Conservation (phyloP, 805 yeast species). For the Komagataella ulmi region DNA sequence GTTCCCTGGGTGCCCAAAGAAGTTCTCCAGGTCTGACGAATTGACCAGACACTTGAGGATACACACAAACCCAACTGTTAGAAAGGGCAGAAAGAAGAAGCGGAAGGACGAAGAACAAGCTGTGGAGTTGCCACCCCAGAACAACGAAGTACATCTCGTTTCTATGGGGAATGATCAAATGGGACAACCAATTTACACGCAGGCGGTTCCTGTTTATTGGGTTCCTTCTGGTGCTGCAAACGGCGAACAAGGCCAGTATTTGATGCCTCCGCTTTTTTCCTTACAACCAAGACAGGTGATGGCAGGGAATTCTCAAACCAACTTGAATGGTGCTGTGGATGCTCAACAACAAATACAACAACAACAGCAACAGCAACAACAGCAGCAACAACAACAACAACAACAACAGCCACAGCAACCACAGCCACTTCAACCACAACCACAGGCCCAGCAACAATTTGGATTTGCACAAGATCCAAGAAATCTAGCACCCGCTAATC, state of each 20-base stretch:
- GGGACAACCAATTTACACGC: conserved; percentile 17
- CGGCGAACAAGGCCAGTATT: conserved; percentile 7
- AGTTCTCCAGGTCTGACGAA: conserved; percentile 74
- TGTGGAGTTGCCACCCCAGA: neutral
- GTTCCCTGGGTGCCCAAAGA: conserved; percentile 72
- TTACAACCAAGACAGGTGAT: neutral
- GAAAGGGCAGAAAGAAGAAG: conserved; percentile 6
- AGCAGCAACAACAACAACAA: conserved; percentile 3
- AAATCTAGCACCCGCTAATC: neutral
- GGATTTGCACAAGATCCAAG: conserved; percentile 3
- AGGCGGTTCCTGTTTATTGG: conserved; percentile 15
- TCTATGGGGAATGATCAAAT: conserved; percentile 17
- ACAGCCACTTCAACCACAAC: neutral
- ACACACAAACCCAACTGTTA: conserved; percentile 42
- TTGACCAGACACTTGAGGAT: conserved; percentile 76
- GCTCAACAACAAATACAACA: conserved; percentile 2
- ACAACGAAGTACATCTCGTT: conserved; percentile 6
- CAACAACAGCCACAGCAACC: conserved; percentile 6
- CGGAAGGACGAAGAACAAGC: neutral
- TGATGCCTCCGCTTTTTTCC: neutral
- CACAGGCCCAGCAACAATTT: conserved; percentile 6
- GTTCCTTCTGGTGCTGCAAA: conserved; percentile 5
- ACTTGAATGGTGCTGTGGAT: neutral
- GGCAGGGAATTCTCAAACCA: neutral
- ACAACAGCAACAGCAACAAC: conserved; percentile 5